Evolutionary conservation across 2,329 filamentous ascomycete genomes (phyloP).

Genomic region (Bimuria novae-zelandiae): DNA sequence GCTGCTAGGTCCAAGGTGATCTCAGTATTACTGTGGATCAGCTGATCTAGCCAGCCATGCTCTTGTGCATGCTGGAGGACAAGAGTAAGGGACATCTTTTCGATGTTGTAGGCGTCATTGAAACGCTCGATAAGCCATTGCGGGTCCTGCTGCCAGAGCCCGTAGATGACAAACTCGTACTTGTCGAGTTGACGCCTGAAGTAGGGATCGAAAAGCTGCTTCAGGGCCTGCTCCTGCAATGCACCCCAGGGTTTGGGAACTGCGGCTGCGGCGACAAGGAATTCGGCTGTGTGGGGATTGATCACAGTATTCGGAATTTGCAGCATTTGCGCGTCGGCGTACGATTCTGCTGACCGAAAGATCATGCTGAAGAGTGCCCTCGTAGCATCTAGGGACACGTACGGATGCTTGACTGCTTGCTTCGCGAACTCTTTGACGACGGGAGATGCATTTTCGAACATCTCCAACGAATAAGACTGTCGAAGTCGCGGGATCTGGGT

Average conservation of each 20-base stretch:
- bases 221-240: conserved; percentile 75
- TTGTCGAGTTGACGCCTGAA: conserved; percentile 76
- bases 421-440: conserved; percentile 64
- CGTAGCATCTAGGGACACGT: conserved; percentile 86
- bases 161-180: conserved; percentile 87
- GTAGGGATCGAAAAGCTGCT: conserved; percentile 81
- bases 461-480: conserved; percentile 71
- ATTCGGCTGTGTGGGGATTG: conserved; percentile 76
- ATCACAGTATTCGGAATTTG: conserved; percentile 65
- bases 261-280: conserved; percentile 76
- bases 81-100: conserved; percentile 68
- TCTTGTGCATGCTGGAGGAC: conserved; percentile 81
- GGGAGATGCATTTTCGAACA: conserved; percentile 65
- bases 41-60: conserved; percentile 81
- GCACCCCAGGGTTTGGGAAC: conserved; percentile 77
- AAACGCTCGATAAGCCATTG: conserved; percentile 83
- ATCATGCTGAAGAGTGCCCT: conserved; percentile 68
- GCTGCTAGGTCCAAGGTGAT: conserved; percentile 88
- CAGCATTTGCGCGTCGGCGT: conserved; percentile 60
- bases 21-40: conserved; percentile 78
- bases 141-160: conserved; percentile 87
- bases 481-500: conserved; percentile 82
- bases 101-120: conserved; percentile 73
- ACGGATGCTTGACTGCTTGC: conserved; percentile 77
- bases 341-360: conserved; percentile 62